Conservation (phyloP, 768 basidiomycete species). For the Xerocomellus chrysenteron region DNA sequence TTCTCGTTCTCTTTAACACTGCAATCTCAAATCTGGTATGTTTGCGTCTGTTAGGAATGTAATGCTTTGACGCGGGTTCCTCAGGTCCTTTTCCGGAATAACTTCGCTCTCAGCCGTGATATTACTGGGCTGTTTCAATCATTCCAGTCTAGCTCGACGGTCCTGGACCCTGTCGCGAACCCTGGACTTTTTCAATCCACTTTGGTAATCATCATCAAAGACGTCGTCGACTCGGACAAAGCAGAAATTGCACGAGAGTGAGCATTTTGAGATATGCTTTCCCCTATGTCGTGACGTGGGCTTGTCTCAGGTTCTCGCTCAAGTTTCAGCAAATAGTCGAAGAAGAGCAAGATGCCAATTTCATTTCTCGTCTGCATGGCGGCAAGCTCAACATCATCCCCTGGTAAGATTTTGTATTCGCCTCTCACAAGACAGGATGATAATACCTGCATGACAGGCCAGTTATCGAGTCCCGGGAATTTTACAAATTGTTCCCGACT, state of each 20-base stretch:
- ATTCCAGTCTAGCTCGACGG: slow-evolving; percentile 54
- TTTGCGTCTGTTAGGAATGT: not conserved
- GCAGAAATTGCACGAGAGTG: slow-evolving; percentile 59
- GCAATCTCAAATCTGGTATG: slow-evolving; percentile 62
- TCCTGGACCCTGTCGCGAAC: slow-evolving; percentile 58
- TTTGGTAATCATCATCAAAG: slow-evolving; percentile 65
- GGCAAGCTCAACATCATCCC: slow-evolving; percentile 57
- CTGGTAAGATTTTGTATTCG: slow-evolving; percentile 35
- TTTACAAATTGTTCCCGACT: slow-evolving; percentile 50
- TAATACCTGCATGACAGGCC: slow-evolving; percentile 30
- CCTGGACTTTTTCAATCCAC: slow-evolving; percentile 58
- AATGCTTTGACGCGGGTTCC: not conserved
- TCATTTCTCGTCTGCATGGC: slow-evolving; percentile 56
- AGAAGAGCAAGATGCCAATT: slow-evolving; percentile 58
- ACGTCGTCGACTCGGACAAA: slow-evolving; percentile 62
- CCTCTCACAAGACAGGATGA: not conserved
- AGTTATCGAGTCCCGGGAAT: slow-evolving; percentile 58
- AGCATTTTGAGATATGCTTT: slow-evolving; percentile 11
- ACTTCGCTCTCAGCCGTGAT: slow-evolving; percentile 60
- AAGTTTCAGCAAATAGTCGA: slow-evolving; percentile 62
- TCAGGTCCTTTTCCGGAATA: slow-evolving; percentile 65
- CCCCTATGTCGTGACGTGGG: not conserved
- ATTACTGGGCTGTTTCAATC: slow-evolving; percentile 61
- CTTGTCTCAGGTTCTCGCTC: slow-evolving; percentile 44
- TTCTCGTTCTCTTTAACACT: slow-evolving; percentile 64